Base-by-base conservation (phyloP, 176 grass and related monocot species). In the Urochloa ruziziensis region DNA sequence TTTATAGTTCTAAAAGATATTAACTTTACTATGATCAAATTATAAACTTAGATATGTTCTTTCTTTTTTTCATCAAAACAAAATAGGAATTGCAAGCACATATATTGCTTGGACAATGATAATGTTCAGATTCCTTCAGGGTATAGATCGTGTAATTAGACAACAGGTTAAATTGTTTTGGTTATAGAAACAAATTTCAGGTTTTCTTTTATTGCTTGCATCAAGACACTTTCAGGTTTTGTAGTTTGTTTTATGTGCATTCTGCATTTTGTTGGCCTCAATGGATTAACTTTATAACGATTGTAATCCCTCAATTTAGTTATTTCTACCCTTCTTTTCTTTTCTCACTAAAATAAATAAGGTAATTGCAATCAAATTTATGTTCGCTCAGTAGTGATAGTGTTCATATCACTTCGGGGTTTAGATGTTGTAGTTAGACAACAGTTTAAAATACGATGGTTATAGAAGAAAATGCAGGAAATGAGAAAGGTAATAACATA, bases 161-260 rank as follows among this genome's bases (percentile, higher is more conserved):
- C 49, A 60, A 28, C 25, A 70, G 15, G 51, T 82, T 82, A 29
- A 30, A 27, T 10, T 82, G 24, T 72, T 34, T 29, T 79, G 37
- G 23, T 39, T 86, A 23, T 70, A 74, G 29, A 82, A 70, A 62
- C 47, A 34, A 46, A 27, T 74, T 9, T 39, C 76, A 67, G 62
- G 1, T 63, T 23, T 49, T 23, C 32, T 46, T 77, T 30, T 47
- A 29, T 77, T 82, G 17, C 75, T 86, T n/a, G n/a, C n/a, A n/a
- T n/a, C n/a, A n/a, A n/a, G n/a, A n/a, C n/a, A n/a, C n/a, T n/a
- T n/a, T n/a, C n/a, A n/a, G n/a, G n/a, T n/a, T n/a, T n/a, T n/a
- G n/a, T n/a, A n/a, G n/a, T n/a, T n/a, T n/a, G n/a, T n/a, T n/a
- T n/a, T n/a, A n/a, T n/a, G n/a, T n/a, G n/a, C n/a, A n/a, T n/a